phyloP scores from a whole-genome alignment of 352 stramenopile species.

The Phytophthora sp. region DNA sequence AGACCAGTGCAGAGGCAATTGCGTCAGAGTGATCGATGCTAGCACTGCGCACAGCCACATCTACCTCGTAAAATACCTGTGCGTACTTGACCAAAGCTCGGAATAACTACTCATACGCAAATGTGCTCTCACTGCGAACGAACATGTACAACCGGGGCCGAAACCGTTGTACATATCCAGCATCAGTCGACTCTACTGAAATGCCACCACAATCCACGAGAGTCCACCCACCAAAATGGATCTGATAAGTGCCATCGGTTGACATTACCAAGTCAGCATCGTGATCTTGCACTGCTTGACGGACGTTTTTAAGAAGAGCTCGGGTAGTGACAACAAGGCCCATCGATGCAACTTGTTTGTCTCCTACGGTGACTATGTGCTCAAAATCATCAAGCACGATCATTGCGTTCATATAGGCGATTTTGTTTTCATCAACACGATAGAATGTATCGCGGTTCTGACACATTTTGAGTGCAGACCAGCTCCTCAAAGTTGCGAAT shows the following conservation, averaged over 20 bases:
- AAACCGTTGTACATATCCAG: constrained; percentile 5
- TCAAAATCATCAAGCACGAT: background rate
- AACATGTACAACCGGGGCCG: constrained; percentile 21
- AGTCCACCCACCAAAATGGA: constrained; percentile 10
- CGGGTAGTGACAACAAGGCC: background rate
- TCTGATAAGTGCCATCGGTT: constrained; percentile 1
- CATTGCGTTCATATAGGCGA: background rate
- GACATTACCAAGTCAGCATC: constrained; percentile 2
- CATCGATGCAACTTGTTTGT: background rate
- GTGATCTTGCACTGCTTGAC: background rate
- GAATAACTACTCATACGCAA: constrained; percentile 6
- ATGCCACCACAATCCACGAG: constrained; percentile 13
- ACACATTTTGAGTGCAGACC: background rate
- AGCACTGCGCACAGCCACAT: background rate
- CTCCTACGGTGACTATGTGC: background rate
- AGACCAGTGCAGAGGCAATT: background rate
- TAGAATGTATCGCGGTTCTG: background rate
- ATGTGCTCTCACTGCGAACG: background rate
- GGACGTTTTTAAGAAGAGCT: background rate
- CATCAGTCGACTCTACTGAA: background rate
- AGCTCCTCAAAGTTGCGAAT: background rate
- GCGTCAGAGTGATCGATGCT: constrained; percentile 18
- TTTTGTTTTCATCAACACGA: background rate
- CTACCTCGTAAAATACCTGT: constrained; percentile 2
- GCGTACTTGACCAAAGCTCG: constrained; percentile 11